phyloP scores from a whole-genome alignment of 2,329 filamentous ascomycete genomes.

The Zymoseptoria crescenta region DNA sequence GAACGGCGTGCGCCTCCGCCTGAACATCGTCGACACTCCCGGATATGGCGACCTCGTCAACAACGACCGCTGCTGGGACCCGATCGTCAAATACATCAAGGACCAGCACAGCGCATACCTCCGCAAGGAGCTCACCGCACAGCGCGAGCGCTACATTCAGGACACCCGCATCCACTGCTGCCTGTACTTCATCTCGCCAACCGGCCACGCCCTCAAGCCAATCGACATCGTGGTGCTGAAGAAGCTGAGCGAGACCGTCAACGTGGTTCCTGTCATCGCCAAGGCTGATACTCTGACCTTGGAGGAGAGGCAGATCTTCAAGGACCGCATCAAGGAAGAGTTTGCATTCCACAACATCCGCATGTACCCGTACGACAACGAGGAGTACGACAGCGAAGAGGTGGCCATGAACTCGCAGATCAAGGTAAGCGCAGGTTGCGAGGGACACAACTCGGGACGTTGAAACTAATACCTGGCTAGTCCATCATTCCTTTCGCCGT shows the following conservation, averaged over 20 bases:
- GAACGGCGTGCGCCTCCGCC: conserved; percentile 90
- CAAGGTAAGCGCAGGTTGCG: conserved; percentile 58
- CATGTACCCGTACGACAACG: conserved; percentile 99
- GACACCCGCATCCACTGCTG: conserved; percentile 99
- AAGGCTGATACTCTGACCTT: conserved; percentile 95
- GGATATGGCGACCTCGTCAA: conserved; percentile 98
- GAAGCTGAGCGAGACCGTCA: conserved; percentile 98
- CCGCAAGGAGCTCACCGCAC: conserved; percentile 96
- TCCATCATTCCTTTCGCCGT: conserved; percentile 94
- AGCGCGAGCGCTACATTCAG: conserved; percentile 98
- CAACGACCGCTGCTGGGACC: conserved; percentile 99
- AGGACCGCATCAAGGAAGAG: conserved; percentile 98
- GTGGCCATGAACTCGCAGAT: conserved; percentile 87
- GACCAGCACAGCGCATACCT: conserved; percentile 99
- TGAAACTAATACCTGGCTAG: conserved; percentile 40
- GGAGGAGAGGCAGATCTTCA: conserved; percentile 93
- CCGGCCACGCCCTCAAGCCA: conserved; percentile 95
- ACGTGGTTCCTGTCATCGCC: conserved; percentile 96
- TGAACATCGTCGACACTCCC: conserved; percentile 98
- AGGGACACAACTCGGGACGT: not conserved
- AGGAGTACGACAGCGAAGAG: conserved; percentile 97
- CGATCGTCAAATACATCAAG: conserved; percentile 99
- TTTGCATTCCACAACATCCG: conserved; percentile 99
- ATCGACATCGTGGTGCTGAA: conserved; percentile 99
- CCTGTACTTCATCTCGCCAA: conserved; percentile 98